phyloP scores from a whole-genome alignment of 257 asterid species.

The Ocimum tenuiflorum region DNA sequence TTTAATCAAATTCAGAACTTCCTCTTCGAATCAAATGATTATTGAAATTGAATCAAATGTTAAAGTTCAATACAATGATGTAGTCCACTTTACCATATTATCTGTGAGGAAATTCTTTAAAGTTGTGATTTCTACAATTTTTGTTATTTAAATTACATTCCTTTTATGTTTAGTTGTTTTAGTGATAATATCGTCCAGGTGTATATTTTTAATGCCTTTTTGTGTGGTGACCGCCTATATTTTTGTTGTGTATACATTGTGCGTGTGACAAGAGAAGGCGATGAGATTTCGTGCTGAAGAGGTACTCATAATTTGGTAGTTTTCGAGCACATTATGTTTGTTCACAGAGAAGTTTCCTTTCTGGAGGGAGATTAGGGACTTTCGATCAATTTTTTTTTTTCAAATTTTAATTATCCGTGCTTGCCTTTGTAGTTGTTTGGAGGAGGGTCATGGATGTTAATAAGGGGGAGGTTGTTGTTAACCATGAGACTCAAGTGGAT shows the following conservation, averaged over 20 bases:
- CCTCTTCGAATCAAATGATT: background rate
- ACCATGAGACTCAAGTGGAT: constrained; percentile 28
- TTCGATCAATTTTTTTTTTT: background rate
- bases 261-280: background rate
- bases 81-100: background rate
- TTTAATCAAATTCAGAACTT: background rate
- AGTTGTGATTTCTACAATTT: background rate
- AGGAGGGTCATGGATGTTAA: constrained; percentile 35
- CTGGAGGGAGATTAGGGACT: background rate
- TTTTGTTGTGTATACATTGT: background rate
- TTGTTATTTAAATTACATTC: background rate
- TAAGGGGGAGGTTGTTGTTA: constrained; percentile 29
- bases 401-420: background rate
- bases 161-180: background rate
- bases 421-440: constrained; percentile 13
- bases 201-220: background rate
- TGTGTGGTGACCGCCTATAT: background rate
- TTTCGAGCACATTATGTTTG: background rate
- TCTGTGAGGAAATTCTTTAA: background rate
- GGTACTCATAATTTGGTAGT: background rate
- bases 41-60: background rate
- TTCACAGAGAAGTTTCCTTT: background rate
- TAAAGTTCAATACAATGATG: background rate
- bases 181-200: background rate
- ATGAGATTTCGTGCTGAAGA: background rate